These are phyloP conservation scores for Trichoderma orchidacearum DNA, from an alignment of 495 filamentous ascomycete species.

Conservation along the genomic window DNA sequence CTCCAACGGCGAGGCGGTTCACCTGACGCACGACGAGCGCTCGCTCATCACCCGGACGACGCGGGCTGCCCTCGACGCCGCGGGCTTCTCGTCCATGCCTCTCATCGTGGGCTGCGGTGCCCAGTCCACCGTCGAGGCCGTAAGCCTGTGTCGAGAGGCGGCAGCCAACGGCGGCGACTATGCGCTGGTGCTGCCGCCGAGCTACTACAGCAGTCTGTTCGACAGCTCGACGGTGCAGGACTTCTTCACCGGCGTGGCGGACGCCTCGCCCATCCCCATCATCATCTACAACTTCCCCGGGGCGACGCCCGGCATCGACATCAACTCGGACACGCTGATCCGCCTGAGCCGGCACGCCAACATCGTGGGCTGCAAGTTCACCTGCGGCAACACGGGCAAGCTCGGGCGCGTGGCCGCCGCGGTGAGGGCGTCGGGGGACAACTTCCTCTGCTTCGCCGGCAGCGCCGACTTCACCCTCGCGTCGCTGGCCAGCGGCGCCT, in stretches of 20 bases:
- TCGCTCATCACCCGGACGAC: constrained; percentile 64
- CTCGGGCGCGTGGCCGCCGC: constrained; percentile 68
- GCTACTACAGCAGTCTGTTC: constrained; percentile 64
- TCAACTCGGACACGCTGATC: constrained; percentile 61
- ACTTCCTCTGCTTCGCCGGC: constrained; percentile 75
- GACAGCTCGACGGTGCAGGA: constrained; percentile 51
- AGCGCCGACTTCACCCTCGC: constrained; percentile 83
- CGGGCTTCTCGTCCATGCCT: constrained; percentile 59
- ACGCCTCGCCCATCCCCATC: constrained; percentile 71
- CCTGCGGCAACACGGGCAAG: constrained; percentile 91
- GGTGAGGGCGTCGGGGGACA: constrained; percentile 41
- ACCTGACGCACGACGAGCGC: constrained; percentile 61
- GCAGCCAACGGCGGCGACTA: constrained; percentile 72
- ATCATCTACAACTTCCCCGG: constrained; percentile 92
- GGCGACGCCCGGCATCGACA: constrained; percentile 62
- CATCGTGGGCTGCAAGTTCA: constrained; percentile 83
- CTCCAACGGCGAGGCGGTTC: constrained; percentile 83
- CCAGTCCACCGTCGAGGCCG: constrained; percentile 76
- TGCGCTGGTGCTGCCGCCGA: constrained; percentile 74
- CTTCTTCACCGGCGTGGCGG: constrained; percentile 68
- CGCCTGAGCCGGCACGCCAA: constrained; percentile 64
- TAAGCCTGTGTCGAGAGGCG: constrained; percentile 67
- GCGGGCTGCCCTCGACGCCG: constrained; percentile 57
- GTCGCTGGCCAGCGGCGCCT: constrained; percentile 70
- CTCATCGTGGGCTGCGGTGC: constrained; percentile 80